Evolutionary conservation across 2,329 filamentous ascomycete genomes (phyloP).

Genomic region (Penicillium vulpinum): DNA sequence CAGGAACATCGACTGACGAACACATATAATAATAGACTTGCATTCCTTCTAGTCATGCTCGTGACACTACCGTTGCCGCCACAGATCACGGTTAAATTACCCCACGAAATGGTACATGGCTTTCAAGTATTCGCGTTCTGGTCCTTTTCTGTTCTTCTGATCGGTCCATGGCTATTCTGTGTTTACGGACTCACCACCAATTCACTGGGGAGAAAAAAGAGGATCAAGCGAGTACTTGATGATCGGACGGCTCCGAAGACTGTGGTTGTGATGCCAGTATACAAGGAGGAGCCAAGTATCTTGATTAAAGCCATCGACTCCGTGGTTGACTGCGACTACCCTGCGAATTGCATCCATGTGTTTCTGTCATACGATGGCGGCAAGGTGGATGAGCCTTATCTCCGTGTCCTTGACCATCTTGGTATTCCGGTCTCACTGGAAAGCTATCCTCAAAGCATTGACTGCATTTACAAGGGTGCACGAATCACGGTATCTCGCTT

Average conservation of each 20-base stretch:
- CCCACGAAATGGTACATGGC: conserved; percentile 63
- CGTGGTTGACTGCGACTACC: conserved; percentile 91
- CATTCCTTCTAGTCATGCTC: conserved; percentile 92
- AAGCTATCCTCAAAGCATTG: conserved; percentile 83
- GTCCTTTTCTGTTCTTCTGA: conserved; percentile 81
- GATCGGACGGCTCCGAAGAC: conserved; percentile 87
- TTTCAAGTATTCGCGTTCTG: conserved; percentile 97
- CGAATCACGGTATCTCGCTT: conserved; percentile 91
- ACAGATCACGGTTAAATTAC: conserved; percentile 71
- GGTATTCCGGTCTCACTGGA: conserved; percentile 73
- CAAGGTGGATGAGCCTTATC: conserved; percentile 81
- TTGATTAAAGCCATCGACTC: conserved; percentile 86
- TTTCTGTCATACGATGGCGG: conserved; percentile 95
- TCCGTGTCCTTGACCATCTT: conserved; percentile 80
- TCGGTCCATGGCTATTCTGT: conserved; percentile 88
- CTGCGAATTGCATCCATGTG: conserved; percentile 85
- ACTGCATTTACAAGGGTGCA: conserved; percentile 77
- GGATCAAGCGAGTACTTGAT: conserved; percentile 81
- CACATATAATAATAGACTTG: conserved; percentile 55
- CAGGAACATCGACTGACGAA: conserved; percentile 2
- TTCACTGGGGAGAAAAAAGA: conserved; percentile 75
- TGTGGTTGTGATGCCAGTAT: conserved; percentile 95
- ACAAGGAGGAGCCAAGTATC: conserved; percentile 83
- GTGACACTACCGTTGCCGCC: conserved; percentile 83
- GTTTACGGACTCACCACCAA: conserved; percentile 89